Percentiles rank a stretch among this genome's conserved stretches.
Evolutionary conservation across 2,329 filamentous ascomycete species (phyloP).

Genomic region (Didymella segeticola): DNA sequence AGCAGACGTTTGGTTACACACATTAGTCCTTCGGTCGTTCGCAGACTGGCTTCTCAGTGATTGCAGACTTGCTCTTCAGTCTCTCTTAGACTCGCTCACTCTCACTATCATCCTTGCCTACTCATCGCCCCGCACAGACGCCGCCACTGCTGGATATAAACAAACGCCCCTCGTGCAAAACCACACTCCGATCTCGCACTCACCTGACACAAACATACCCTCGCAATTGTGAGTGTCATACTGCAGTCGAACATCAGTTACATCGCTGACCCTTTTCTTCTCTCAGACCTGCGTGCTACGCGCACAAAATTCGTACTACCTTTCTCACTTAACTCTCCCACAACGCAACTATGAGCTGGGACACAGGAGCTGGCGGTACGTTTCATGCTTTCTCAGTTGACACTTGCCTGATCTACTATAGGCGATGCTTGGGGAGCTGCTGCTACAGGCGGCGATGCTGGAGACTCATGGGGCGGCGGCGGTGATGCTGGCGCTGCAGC

Average conservation of each 20-base stretch:
- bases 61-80: too few species aligned
- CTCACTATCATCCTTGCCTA: conserved; percentile 1
- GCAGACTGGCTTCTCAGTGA: too few species aligned
- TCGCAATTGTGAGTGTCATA: too few species aligned
- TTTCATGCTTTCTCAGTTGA: conserved; percentile 10
- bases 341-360: conserved; percentile 30
- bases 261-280: not conserved
- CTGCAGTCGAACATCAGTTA: not conserved
- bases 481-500: conserved; percentile 21
- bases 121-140: conserved; percentile 10
- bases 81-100: not conserved
- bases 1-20: too few species aligned
- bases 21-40: too few species aligned
- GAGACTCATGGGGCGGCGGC: conserved; percentile 28
- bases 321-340: not conserved
- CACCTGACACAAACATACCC: not conserved
- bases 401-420: conserved; percentile 14
- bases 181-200: not conserved
- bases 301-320: not conserved
- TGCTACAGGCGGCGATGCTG: conserved; percentile 17
- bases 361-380: conserved; percentile 24
- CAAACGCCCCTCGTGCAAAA: not conserved
- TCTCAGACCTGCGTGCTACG: not conserved
- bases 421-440: conserved; percentile 22
- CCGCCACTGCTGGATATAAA: conserved; percentile 1